A percentile compares a stretch with the other conserved stretches of the same genome.
phyloP scores from a whole-genome alignment of 2,329 filamentous ascomycete species.

The Massarina eburnea region DNA sequence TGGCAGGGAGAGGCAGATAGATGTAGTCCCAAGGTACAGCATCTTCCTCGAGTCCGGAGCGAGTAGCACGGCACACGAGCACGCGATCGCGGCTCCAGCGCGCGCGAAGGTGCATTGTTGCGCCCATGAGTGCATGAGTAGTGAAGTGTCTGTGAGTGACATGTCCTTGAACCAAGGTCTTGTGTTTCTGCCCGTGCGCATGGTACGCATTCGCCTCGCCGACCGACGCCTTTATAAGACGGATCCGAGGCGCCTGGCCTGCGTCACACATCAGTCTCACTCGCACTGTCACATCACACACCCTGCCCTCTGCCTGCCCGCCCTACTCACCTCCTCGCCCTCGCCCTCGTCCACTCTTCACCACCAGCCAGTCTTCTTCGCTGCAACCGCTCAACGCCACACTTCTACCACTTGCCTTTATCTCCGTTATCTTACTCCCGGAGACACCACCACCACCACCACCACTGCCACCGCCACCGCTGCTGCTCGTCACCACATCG shows the following conservation, averaged over 20 bases:
- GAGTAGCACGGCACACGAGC: too few species aligned
- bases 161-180: too few species aligned
- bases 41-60: too few species aligned
- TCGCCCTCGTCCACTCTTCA: neutral
- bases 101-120: too few species aligned
- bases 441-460: constrained; percentile 1
- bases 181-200: too few species aligned
- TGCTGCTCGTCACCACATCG: neutral
- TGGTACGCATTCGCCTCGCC: neutral
- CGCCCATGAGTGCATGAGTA: too few species aligned
- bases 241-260: constrained; percentile 2
- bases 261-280: constrained; percentile 3
- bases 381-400: neutral
- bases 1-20: neutral
- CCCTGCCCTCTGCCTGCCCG: neutral
- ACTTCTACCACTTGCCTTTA: neutral
- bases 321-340: neutral
- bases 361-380: neutral
- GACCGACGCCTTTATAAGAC: constrained; percentile 8
- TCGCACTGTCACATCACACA: neutral
- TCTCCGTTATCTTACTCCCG: constrained; percentile 1
- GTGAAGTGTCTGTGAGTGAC: too few species aligned
- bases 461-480: neutral
- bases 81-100: too few species aligned
- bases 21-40: too few species aligned